Conservation (phyloP, 495 filamentous ascomycete genomes). For the Cairneyella variabilis region DNA sequence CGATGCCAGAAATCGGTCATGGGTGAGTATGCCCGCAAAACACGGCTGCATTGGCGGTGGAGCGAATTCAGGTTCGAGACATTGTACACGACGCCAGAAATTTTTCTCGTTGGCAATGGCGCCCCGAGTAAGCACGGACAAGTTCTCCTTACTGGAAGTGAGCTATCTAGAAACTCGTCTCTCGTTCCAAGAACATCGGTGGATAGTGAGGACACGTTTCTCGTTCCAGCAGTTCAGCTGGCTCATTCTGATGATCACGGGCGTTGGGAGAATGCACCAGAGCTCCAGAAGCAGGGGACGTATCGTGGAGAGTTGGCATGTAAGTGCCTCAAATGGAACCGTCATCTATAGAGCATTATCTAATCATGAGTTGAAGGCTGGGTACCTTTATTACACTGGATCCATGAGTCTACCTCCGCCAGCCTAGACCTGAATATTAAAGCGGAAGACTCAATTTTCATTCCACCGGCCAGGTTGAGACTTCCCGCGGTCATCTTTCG, state of each 20-base stretch:
- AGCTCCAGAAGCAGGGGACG: too few species aligned
- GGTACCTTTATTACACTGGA: constrained; percentile 16
- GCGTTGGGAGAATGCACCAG: too few species aligned
- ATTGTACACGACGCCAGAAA: constrained; percentile 39
- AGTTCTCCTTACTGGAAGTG: constrained; percentile 11
- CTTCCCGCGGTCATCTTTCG: constrained; percentile 18
- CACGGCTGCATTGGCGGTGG: constrained; percentile 21
- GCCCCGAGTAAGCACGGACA: background rate
- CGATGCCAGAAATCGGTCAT: constrained; percentile 33
- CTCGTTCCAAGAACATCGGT: background rate
- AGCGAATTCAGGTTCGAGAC: constrained; percentile 44
- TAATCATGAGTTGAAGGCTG: too few species aligned
- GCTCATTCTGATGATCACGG: too few species aligned
- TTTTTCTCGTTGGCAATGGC: constrained; percentile 35
- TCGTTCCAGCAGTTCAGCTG: too few species aligned
- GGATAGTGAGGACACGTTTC: background rate
- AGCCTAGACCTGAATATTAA: background rate
- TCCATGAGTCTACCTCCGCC: constrained; percentile 10
- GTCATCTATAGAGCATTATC: too few species aligned
- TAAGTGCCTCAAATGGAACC: too few species aligned
- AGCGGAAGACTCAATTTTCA: background rate
- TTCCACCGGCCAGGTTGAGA: background rate
- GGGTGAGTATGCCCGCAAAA: constrained; percentile 25
- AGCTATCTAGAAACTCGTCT: constrained; percentile 1
- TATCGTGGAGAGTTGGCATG: constrained; percentile 13